These are phyloP conservation scores for Nematocida sp. DNA, from an alignment of 371 early-diverging fungal genomes.

Conservation along the genomic window DNA sequence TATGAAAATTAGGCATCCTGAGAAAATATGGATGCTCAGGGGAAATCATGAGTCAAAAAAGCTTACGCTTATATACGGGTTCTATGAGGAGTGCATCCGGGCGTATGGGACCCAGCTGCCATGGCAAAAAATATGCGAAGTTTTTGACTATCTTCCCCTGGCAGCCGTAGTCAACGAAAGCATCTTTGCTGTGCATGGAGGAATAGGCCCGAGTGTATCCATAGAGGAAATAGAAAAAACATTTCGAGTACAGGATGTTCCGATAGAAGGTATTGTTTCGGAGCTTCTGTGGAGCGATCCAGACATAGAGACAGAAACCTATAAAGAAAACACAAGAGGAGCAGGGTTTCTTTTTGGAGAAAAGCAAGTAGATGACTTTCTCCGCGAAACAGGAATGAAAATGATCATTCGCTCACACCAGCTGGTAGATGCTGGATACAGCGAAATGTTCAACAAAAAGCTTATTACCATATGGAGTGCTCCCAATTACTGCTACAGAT, in stretches of 20 bases:
- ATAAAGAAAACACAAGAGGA: slow-evolving; percentile 55
- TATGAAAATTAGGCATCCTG: slow-evolving; percentile 75
- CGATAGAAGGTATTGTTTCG: slow-evolving; percentile 84
- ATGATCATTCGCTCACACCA: slow-evolving; percentile 67
- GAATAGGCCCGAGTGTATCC: slow-evolving; percentile 78
- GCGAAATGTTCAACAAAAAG: slow-evolving; percentile 62
- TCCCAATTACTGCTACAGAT: slow-evolving; percentile 66
- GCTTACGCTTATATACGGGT: slow-evolving; percentile 90
- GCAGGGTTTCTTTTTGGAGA: slow-evolving; percentile 62
- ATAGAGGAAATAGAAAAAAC: slow-evolving; percentile 83
- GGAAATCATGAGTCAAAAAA: slow-evolving; percentile 71
- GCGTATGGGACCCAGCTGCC: slow-evolving; percentile 82
- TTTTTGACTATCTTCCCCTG: slow-evolving; percentile 83
- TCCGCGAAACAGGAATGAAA: slow-evolving; percentile 57
- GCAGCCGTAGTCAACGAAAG: slow-evolving; percentile 83
- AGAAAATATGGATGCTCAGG: slow-evolving; percentile 57
- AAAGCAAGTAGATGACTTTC: slow-evolving; percentile 52
- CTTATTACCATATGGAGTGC: slow-evolving; percentile 67
- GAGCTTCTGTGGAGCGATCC: slow-evolving; percentile 96
- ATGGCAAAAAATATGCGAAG: slow-evolving; percentile 75
- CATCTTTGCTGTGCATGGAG: slow-evolving; percentile 91
- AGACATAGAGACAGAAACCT: slow-evolving; percentile 70
- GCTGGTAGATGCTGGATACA: slow-evolving; percentile 65
- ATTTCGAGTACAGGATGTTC: slow-evolving; percentile 85
- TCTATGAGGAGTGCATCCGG: slow-evolving; percentile 77